Base-by-base conservation (phyloP, 805 yeast genomes). In the Candida schatavii region DNA sequence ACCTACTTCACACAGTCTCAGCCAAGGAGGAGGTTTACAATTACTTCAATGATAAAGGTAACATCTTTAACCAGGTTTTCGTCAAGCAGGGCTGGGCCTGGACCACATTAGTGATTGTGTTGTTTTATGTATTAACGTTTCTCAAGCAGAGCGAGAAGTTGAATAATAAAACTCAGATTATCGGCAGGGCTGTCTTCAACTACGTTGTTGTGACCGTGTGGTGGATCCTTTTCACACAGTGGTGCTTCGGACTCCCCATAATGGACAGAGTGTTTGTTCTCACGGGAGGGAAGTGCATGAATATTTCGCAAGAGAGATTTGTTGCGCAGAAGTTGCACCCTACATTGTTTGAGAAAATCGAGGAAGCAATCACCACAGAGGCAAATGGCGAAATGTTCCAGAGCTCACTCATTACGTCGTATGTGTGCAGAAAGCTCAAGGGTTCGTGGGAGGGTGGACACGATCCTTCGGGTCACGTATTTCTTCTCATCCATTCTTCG, bases 391-490 rank as follows among this genome's bases (percentile, higher is more conserved):
- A 21, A 15, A 30, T 38, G 28, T 44, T 27, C 37, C 59, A 56
- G 39, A 49, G 59, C 4, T 40, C 31, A 5, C 13, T 33, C 3
- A 51, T 70, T 9, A 51, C 67, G 5, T 68, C 74, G 7, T 57
- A 56, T 39, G 48, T 52, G 14, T 70, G 75, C 52, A 54, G 70
- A 18, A 48, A 49, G 31, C 44, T 67, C 77, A 93, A 58, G 62
- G 93, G 58, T 39, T 56, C 46, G 22, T 76, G 54, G 88, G 81
- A 39, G 84, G 98, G 96, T 0, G 99, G 99, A 0, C 96, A 88
- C 57, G 99, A 93, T 65, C 96, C 98, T 4, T 83, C 91, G 46
- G 99, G 99, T 0, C 99, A 93, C 57, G 83, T 88, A 1, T 93
- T 90, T 52, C 59, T 93, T 32, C 66, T 91, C 35, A 74, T 83